Evolutionary conservation across 305 asterid genomes (phyloP).

Genomic region (Stenogyne calaminthoides): DNA sequence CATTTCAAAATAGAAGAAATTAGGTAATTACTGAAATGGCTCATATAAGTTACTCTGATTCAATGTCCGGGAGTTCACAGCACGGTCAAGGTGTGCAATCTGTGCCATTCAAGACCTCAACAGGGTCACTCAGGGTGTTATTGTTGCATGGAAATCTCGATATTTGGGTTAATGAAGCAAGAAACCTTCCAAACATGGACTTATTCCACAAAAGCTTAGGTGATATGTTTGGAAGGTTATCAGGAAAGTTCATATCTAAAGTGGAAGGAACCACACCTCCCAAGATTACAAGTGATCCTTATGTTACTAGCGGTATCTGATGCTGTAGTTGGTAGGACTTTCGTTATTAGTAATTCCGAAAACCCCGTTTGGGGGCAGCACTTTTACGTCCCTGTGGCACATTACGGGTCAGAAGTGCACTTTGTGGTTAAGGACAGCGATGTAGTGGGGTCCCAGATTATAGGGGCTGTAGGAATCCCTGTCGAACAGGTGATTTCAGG

Average conservation of each 20-base stretch:
- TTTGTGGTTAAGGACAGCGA: slow-evolving; percentile 91
- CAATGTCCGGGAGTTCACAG: slow-evolving; percentile 56
- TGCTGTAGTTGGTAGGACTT: slow-evolving; percentile 84
- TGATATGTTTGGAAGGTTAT: slow-evolving; percentile 57
- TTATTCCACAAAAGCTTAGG: slow-evolving; percentile 62
- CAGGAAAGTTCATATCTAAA: slow-evolving; percentile 51
- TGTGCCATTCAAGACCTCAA: slow-evolving; percentile 66
- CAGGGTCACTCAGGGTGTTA: slow-evolving; percentile 54
- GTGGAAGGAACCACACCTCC: slow-evolving; percentile 36
- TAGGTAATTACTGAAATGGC: slow-evolving; percentile 45
- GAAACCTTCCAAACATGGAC: slow-evolving; percentile 84
- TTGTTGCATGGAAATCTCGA: slow-evolving; percentile 85
- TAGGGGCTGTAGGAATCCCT: slow-evolving; percentile 93
- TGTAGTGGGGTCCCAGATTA: slow-evolving; percentile 80
- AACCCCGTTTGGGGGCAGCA: slow-evolving; percentile 90
- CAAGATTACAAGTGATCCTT: slow-evolving; percentile 83
- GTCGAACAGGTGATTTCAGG: slow-evolving; percentile 63
- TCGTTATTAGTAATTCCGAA: slow-evolving; percentile 66
- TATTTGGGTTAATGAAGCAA: slow-evolving; percentile 74
- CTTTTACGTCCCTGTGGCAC: slow-evolving; percentile 88
- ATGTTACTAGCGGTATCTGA: slow-evolving; percentile 66
- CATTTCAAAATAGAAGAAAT: not conserved
- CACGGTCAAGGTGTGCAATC: slow-evolving; percentile 67
- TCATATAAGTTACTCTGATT: slow-evolving; percentile 54
- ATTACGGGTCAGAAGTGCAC: slow-evolving; percentile 77